These are phyloP conservation scores for Aspergillus transmontanensis DNA, from an alignment of 2,329 filamentous ascomycete species.

Conservation along the genomic window DNA sequence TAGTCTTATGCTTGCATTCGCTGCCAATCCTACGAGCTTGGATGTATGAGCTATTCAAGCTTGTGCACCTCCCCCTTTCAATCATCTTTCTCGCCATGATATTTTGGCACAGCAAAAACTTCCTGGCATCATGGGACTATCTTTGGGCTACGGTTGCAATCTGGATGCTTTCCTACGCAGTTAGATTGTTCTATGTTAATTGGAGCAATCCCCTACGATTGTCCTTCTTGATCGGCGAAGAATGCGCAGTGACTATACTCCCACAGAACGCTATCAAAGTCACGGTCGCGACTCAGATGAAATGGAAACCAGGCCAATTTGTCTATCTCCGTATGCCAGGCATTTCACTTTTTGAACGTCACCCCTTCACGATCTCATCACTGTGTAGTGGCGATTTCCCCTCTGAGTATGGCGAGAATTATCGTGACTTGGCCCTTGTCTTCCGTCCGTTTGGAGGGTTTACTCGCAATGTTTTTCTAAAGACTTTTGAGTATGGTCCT, in stretches of 20 bases:
- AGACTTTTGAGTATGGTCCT: constrained; percentile 79
- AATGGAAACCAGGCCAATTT: constrained; percentile 91
- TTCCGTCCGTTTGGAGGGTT: constrained; percentile 93
- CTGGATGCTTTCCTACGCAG: constrained; percentile 72
- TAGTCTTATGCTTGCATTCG: constrained; percentile 83
- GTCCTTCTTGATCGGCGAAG: constrained; percentile 85
- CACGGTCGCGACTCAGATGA: constrained; percentile 89
- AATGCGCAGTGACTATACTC: constrained; percentile 85
- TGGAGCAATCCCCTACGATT: constrained; percentile 80
- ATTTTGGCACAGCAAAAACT: constrained; percentile 97
- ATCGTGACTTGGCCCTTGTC: constrained; percentile 85
- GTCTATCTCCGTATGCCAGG: constrained; percentile 93
- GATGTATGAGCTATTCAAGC: constrained; percentile 84
- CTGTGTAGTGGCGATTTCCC: constrained; percentile 92
- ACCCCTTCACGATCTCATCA: constrained; percentile 93
- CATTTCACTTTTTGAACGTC: constrained; percentile 87
- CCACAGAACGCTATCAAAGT: constrained; percentile 94
- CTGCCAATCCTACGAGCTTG: constrained; percentile 74
- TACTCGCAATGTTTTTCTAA: constrained; percentile 80
- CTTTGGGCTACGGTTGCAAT: constrained; percentile 79
- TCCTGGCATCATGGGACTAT: constrained; percentile 85
- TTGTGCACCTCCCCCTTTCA: constrained; percentile 79
- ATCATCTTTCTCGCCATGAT: constrained; percentile 79
- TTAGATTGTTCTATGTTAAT: constrained; percentile 82
- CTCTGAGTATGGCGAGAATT: constrained; percentile 84